Percentiles rank a stretch among this genome's conserved stretches.
These are phyloP conservation scores for Ceratobasidium sp. DNA, from an alignment of 1,284 basidiomycete species.

Conservation along the genomic window DNA sequence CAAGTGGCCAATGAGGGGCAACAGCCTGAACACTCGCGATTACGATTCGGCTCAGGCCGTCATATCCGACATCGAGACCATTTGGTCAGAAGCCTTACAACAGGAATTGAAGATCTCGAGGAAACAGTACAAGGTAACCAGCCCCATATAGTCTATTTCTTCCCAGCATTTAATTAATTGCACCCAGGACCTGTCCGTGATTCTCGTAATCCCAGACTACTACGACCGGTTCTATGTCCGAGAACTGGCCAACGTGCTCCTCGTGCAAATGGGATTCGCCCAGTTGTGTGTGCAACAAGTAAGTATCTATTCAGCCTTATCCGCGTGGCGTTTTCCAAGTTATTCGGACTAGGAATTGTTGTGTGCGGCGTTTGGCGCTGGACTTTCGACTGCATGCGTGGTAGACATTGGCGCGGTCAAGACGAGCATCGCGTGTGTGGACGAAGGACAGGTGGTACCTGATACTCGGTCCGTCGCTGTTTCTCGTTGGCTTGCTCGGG, in stretches of 20 bases:
- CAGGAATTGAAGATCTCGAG: conserved; percentile 70
- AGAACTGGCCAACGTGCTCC: conserved; percentile 78
- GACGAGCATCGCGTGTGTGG: conserved; percentile 92
- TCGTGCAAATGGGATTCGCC: conserved; percentile 89
- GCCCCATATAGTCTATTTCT: not conserved
- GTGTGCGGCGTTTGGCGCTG: conserved; percentile 94
- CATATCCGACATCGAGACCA: conserved; percentile 79
- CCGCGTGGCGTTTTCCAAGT: not conserved
- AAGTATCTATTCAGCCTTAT: conserved; percentile 46
- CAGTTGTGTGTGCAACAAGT: conserved; percentile 91
- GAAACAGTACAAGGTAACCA: conserved; percentile 68
- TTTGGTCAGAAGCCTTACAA: conserved; percentile 70
- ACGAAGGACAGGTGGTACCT: conserved; percentile 89
- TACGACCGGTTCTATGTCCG: conserved; percentile 87
- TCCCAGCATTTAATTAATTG: not conserved
- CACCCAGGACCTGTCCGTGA: conserved; percentile 81
- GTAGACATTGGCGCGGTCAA: conserved; percentile 91
- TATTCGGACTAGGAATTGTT: conserved; percentile 75
- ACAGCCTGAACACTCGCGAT: conserved; percentile 81
- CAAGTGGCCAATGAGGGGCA: conserved; percentile 80
- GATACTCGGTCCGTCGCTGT: conserved; percentile 78
- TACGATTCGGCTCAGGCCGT: conserved; percentile 71
- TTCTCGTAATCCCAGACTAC: conserved; percentile 93
- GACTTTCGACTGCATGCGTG: conserved; percentile 93
- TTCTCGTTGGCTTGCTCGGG: not conserved